Evolutionary conservation across 75 land plant genomes (phyloP).

Genomic region (Cryptomeria japonica): DNA sequence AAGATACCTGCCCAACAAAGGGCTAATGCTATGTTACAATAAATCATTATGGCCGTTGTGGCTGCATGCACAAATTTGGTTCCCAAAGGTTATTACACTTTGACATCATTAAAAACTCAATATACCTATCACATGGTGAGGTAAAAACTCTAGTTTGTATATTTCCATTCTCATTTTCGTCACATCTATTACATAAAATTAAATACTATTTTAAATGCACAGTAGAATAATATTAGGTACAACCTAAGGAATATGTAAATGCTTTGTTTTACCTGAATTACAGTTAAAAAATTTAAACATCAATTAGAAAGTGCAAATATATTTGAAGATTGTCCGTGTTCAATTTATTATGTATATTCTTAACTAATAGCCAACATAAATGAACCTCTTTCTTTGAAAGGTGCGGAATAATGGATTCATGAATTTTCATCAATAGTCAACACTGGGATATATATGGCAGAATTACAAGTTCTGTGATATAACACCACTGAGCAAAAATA

Average conservation of each 20-base stretch:
- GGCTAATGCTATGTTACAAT: conserved; percentile 73
- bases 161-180: neutral
- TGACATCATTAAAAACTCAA: neutral
- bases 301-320: neutral
- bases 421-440: neutral
- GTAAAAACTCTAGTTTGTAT: neutral
- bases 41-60: conserved; percentile 45
- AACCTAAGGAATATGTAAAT: neutral
- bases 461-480: neutral
- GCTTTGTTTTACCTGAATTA: neutral
- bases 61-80: conserved; percentile 41
- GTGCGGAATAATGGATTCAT: neutral
- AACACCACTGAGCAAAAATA: neutral
- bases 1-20: conserved; percentile 61
- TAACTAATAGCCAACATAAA: neutral
- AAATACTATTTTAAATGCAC: neutral
- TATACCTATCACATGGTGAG: neutral
- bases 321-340: neutral
- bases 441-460: neutral
- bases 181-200: neutral
- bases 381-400: neutral
- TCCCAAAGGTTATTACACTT: neutral
- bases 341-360: neutral
- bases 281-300: neutral
- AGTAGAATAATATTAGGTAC: neutral